Evolutionary conservation across 176 grass and related monocot species (phyloP).

Genomic region (Hsuehochloa calcarea): DNA sequence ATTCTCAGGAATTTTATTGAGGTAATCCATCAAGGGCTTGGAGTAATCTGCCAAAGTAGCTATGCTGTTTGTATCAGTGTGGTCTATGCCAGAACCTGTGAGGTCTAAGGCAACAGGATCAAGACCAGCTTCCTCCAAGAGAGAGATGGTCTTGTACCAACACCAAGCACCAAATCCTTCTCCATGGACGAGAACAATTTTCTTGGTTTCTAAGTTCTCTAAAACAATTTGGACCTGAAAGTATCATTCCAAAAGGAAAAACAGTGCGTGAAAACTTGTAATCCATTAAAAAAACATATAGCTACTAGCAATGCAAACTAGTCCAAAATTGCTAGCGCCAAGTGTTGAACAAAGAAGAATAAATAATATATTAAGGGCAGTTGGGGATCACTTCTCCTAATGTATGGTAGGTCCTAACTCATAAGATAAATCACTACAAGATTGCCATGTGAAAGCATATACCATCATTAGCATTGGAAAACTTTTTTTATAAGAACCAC

Average conservation of each 20-base stretch:
- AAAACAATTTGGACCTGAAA: slow-evolving; percentile 60
- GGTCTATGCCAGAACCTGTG: slow-evolving; percentile 84
- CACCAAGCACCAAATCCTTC: slow-evolving; percentile 99
- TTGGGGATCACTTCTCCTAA: not conserved
- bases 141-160: slow-evolving; percentile 96
- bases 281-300: not conserved
- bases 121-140: slow-evolving; percentile 90
- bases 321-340: not conserved
- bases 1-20: slow-evolving; percentile 54
- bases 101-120: slow-evolving; percentile 85
- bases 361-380: not conserved
- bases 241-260: not conserved
- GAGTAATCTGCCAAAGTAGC: slow-evolving; percentile 80
- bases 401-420: slow-evolving; percentile 10
- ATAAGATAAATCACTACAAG: not conserved
- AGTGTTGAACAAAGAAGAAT: slow-evolving; percentile 5
- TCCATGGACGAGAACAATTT: slow-evolving; percentile 91
- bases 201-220: slow-evolving; percentile 94
- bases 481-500: not conserved
- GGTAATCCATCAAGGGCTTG: slow-evolving; percentile 84
- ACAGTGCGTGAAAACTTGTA: not conserved
- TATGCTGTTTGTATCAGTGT: slow-evolving; percentile 76
- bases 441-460: slow-evolving; percentile 14
- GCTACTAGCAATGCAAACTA: not conserved
- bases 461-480: not conserved